Conservation (phyloP, 352 stramenopile genomes). For the Phytophthora litchii region DNA sequence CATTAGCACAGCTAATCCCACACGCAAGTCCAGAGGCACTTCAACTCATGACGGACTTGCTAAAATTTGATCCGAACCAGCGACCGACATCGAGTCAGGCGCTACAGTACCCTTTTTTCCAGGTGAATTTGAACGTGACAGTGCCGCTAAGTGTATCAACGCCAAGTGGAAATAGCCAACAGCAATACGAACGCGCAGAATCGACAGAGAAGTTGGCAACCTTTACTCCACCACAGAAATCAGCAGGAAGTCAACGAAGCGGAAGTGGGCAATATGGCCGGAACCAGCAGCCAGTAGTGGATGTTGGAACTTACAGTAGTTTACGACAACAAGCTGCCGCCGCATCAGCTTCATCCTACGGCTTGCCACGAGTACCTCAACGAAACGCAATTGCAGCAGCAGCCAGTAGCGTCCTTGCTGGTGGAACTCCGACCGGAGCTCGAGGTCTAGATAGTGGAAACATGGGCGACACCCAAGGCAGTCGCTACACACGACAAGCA, state of each 20-base stretch:
- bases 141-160: slow-evolving; percentile 78
- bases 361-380: slow-evolving; percentile 50
- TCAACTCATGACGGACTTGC: slow-evolving; percentile 92
- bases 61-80: slow-evolving; percentile 94
- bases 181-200: slow-evolving; percentile 55
- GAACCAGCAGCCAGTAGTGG: slow-evolving; percentile 57
- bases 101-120: slow-evolving; percentile 96
- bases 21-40: slow-evolving; percentile 91
- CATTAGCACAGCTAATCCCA: slow-evolving; percentile 89
- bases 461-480: slow-evolving; percentile 55
- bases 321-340: slow-evolving; percentile 38
- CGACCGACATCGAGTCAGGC: slow-evolving; percentile 92
- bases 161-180: slow-evolving; percentile 43
- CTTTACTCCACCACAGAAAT: slow-evolving; percentile 73
- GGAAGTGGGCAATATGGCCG: slow-evolving; percentile 53
- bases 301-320: slow-evolving; percentile 48
- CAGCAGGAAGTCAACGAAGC: slow-evolving; percentile 43
- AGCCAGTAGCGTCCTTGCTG: slow-evolving; percentile 65
- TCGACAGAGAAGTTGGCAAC: slow-evolving; percentile 41
- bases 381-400: slow-evolving; percentile 77
- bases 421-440: slow-evolving; percentile 56
- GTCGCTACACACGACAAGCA: slow-evolving; percentile 80
- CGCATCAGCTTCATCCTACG: slow-evolving; percentile 37
- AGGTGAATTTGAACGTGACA: slow-evolving; percentile 81
- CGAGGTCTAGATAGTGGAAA: slow-evolving; percentile 56